Evolutionary conservation across 2,329 filamentous ascomycete species (phyloP).

Genomic region (Emydomyces testavorans): DNA sequence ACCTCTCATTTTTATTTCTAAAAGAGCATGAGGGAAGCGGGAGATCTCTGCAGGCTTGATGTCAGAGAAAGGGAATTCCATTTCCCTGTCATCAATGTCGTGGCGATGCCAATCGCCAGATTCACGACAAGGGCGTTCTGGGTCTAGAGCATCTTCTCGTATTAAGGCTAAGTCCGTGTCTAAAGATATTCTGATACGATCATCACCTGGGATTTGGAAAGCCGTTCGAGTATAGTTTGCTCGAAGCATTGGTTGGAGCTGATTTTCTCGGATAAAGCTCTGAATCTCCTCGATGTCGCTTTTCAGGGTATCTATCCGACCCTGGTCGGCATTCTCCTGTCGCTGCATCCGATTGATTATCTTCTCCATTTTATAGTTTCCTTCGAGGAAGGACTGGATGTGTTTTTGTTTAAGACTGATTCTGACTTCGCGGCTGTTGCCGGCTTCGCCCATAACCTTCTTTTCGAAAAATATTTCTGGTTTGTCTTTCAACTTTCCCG

Average conservation of each 20-base stretch:
- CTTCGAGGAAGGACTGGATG: constrained; percentile 72
- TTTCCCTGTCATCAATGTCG: constrained; percentile 72
- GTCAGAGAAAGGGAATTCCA: constrained; percentile 76
- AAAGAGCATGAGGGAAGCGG: constrained; percentile 76
- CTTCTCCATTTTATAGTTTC: constrained; percentile 87
- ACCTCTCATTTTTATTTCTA: constrained; percentile 77
- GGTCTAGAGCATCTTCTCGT: constrained; percentile 60
- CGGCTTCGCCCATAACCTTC: constrained; percentile 68
- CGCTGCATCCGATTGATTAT: constrained; percentile 67
- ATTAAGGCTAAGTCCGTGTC: constrained; percentile 90
- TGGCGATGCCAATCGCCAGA: constrained; percentile 79
- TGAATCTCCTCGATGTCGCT: constrained; percentile 66
- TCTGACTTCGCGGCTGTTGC: constrained; percentile 64
- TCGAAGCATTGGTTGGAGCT: constrained; percentile 71
- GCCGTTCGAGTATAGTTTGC: constrained; percentile 91
- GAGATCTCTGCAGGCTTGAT: constrained; percentile 86
- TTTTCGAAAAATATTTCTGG: constrained; percentile 80
- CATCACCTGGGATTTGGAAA: constrained; percentile 89
- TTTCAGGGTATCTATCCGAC: constrained; percentile 58
- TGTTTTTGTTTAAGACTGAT: constrained; percentile 92
- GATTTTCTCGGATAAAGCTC: constrained; percentile 61
- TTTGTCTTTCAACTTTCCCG: constrained; percentile 65
- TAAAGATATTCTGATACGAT: constrained; percentile 80
- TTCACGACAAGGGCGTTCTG: constrained; percentile 75
- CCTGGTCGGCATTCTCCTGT: constrained; percentile 55